Percentiles rank a stretch among this genome's conserved stretches.
Evolutionary conservation across 139 green algal genomes (phyloP).

Genomic region (Edaphochlamys debaryana): DNA sequence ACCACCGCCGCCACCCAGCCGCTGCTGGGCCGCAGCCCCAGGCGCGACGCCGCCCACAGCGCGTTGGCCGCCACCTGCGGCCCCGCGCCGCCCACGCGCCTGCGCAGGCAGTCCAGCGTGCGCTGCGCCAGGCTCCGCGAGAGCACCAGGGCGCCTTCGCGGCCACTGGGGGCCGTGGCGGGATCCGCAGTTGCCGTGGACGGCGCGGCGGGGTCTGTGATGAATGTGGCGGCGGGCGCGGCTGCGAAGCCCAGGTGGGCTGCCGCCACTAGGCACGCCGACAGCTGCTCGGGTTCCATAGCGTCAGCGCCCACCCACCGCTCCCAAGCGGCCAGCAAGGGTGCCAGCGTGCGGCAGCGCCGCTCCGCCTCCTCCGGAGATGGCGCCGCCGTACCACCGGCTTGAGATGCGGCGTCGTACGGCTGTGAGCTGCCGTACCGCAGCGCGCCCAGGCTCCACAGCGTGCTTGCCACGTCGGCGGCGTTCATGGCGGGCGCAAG

Average conservation of each 20-base stretch:
- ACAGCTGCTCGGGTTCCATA: conserved; percentile 34
- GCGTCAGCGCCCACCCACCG: not conserved
- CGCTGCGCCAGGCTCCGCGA: too few relatives aligned
- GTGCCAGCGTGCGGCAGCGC: too few relatives aligned
- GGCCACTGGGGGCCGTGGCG: not conserved
- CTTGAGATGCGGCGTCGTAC: too few relatives aligned
- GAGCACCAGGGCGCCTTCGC: too few relatives aligned
- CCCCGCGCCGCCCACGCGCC: too few relatives aligned
- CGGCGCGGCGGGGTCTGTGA: not conserved
- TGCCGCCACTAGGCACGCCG: conserved; percentile 23
- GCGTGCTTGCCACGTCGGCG: conserved; percentile 6
- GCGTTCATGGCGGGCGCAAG: not conserved
- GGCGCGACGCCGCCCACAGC: conserved; percentile 46
- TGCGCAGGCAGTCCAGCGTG: too few relatives aligned
- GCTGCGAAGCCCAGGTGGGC: conserved; percentile 15
- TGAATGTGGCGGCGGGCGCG: not conserved
- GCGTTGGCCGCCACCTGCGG: conserved; percentile 29
- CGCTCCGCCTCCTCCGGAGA: too few relatives aligned
- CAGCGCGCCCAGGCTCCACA: conserved; percentile 24
- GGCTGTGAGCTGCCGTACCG: too few relatives aligned
- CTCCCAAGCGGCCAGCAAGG: conserved; percentile 23
- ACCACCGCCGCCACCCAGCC: conserved; percentile 35
- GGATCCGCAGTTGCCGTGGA: not conserved
- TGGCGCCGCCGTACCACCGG: too few relatives aligned
- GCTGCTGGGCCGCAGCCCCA: conserved; percentile 31